phyloP scores from a whole-genome alignment of 2,329 filamentous ascomycete genomes.

The Trichoderma harzianum region DNA sequence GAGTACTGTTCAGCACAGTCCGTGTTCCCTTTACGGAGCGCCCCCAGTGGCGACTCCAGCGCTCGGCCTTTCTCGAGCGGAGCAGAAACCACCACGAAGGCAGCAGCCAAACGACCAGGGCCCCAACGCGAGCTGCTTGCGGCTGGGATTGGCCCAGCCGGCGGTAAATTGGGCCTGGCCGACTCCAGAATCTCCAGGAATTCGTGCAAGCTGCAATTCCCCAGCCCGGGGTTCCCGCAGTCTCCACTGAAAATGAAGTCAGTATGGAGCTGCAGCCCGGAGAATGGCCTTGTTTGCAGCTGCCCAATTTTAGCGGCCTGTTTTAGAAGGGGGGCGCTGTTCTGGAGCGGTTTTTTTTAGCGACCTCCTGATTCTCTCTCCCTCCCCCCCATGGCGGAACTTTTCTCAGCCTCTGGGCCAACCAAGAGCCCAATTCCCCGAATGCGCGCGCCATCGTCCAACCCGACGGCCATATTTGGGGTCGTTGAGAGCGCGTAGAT shows the following conservation, averaged over 20 bases:
- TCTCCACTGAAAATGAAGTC: conserved; percentile 17
- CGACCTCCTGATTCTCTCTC: conserved; percentile 9
- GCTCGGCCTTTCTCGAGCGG: conserved; percentile 9
- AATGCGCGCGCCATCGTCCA: not conserved
- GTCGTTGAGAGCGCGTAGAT: not conserved
- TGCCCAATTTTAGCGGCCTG: not conserved
- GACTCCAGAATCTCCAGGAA: conserved; percentile 19
- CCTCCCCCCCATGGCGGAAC: not conserved
- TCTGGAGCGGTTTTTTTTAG: not conserved
- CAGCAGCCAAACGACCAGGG: conserved; percentile 16
- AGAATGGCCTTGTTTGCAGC: conserved; percentile 5
- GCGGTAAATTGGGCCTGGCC: not conserved
- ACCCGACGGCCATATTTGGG: not conserved
- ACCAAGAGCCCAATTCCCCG: conserved; percentile 5
- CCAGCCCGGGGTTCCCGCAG: conserved; percentile 21
- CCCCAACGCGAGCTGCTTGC: conserved; percentile 9
- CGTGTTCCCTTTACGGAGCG: conserved; percentile 3
- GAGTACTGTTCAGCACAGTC: not conserved
- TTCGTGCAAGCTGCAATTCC: conserved; percentile 9
- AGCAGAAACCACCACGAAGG: conserved; percentile 14
- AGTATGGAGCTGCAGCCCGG: conserved; percentile 11
- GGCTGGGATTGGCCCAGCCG: not conserved
- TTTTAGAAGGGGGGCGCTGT: not conserved
- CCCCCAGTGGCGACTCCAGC: conserved; percentile 13
- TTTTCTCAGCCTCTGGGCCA: conserved; percentile 7